phyloP scores from a whole-genome alignment of 257 asterid species.

The Lycium ferocissimum region DNA sequence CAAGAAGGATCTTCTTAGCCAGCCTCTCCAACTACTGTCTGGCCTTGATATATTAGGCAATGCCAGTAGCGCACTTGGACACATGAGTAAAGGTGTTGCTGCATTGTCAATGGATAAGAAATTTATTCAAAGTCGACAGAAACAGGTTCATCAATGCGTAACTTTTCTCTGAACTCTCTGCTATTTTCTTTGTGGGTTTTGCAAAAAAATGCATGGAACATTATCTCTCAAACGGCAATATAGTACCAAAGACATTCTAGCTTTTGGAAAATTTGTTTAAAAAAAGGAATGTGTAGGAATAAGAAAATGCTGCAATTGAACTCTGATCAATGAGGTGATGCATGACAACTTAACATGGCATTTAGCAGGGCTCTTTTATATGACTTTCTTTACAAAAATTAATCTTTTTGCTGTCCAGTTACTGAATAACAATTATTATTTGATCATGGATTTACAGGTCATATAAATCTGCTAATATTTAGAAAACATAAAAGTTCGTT shows the following conservation, averaged over 20 bases:
- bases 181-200: constrained; percentile 24
- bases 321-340: constrained; percentile 8
- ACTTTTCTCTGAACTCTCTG: not conserved
- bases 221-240: not conserved
- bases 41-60: constrained; percentile 98
- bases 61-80: constrained; percentile 99
- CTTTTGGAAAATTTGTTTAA: not conserved
- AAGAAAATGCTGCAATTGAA: not conserved
- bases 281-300: not conserved
- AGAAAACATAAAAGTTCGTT: not conserved
- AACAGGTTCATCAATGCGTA: constrained; percentile 61
- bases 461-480: not conserved
- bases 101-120: constrained; percentile 99
- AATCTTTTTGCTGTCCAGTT: not conserved
- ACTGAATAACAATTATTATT: not conserved
- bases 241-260: constrained; percentile 6
- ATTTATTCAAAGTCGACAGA: constrained; percentile 97
- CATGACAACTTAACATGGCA: not conserved
- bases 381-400: not conserved
- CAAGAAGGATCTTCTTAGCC: constrained; percentile 95
- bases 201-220: constrained; percentile 10
- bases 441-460: not conserved
- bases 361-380: not conserved
- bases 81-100: constrained; percentile 99
- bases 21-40: constrained; percentile 94